A percentile compares a stretch with the other conserved stretches of the same genome.
Conservation (phyloP, 148 eudicot species). For the Spergularia marina region DNA sequence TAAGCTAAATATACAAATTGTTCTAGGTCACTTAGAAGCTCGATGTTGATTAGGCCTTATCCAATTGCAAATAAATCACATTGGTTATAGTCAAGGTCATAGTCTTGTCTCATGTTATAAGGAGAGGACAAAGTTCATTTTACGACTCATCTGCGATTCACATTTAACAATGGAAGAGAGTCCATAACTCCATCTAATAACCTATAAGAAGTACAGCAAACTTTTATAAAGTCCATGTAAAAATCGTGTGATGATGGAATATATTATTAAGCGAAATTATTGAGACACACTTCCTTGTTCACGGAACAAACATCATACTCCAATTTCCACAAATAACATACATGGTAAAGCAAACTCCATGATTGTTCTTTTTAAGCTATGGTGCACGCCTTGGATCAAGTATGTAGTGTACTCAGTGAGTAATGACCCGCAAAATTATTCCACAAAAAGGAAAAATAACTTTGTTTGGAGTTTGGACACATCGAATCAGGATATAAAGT, state of each 20-base stretch:
- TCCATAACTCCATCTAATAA: too few relatives aligned
- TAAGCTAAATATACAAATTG: too few relatives aligned
- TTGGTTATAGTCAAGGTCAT: too few relatives aligned
- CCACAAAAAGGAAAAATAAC: conserved; percentile 15
- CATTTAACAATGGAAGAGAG: too few relatives aligned
- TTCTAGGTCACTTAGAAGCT: too few relatives aligned
- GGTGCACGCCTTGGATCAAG: conserved; percentile 37
- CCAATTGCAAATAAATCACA: too few relatives aligned
- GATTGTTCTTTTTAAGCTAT: conserved; percentile 13
- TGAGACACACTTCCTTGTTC: conserved; percentile 1
- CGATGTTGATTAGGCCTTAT: too few relatives aligned
- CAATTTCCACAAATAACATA: conserved; percentile 13
- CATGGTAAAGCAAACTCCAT: conserved; percentile 13
- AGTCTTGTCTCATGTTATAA: too few relatives aligned
- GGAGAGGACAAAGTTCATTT: too few relatives aligned
- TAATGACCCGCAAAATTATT: conserved; percentile 20
- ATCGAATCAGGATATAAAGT: not conserved
- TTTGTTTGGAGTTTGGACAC: conserved; percentile 13
- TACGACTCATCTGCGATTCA: too few relatives aligned
- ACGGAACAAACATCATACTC: not conserved
- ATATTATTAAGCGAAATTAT: conserved; percentile 12
- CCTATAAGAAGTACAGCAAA: too few relatives aligned
- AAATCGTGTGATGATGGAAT: not conserved
- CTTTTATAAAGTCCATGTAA: too few relatives aligned
- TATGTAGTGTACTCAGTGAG: not conserved